Conservation (phyloP, 345 rosid genomes). For the Salix suchowensis region DNA sequence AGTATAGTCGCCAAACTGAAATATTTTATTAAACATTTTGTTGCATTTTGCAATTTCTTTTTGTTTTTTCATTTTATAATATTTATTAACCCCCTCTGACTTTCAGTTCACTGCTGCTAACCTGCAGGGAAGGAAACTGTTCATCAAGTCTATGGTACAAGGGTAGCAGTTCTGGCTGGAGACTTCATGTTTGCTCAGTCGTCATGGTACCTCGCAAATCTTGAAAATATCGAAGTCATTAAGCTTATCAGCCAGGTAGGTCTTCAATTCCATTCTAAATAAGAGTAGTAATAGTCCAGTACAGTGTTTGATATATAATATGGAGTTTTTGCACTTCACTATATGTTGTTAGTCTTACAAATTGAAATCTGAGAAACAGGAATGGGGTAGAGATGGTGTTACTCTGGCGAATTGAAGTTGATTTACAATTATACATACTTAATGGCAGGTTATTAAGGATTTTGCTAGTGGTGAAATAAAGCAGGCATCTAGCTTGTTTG, state of each 20-base stretch:
- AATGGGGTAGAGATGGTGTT: not conserved
- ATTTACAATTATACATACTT: not conserved
- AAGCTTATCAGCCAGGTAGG: constrained; percentile 92
- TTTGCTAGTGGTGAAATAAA: constrained; percentile 98
- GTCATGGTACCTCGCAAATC: constrained; percentile 95
- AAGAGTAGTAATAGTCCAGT: not conserved
- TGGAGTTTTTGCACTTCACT: not conserved
- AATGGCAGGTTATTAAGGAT: constrained; percentile 86
- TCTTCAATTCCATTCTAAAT: not conserved
- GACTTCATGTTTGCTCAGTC: constrained; percentile 99
- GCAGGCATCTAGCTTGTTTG: constrained; percentile 93
- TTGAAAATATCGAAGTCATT: constrained; percentile 88
- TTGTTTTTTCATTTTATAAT: not conserved
- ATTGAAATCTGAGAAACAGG: not conserved
- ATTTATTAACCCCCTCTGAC: not conserved
- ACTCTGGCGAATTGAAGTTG: not conserved
- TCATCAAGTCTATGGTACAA: constrained; percentile 77
- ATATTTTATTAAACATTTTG: not conserved
- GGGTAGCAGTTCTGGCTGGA: constrained; percentile 88
- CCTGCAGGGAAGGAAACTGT: constrained; percentile 74
- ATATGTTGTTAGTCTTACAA: not conserved
- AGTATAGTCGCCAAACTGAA: not conserved
- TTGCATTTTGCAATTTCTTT: not conserved
- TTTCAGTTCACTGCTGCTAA: not conserved
- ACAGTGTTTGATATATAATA: not conserved